phyloP scores from a whole-genome alignment of 441 rosid genomes.

The Euphorbia corollata region DNA sequence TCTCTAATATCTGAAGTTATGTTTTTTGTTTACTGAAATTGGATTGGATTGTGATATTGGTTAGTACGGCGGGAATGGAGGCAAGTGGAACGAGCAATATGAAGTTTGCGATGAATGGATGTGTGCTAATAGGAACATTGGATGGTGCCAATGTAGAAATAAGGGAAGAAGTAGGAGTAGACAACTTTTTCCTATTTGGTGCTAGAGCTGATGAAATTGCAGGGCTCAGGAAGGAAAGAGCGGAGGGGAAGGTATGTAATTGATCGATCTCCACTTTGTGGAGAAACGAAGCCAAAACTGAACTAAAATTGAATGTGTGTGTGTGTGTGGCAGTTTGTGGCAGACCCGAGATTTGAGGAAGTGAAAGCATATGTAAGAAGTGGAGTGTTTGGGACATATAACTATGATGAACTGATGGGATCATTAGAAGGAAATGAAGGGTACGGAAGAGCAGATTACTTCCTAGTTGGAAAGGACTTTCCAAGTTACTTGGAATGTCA shows the following conservation, averaged over 20 bases:
- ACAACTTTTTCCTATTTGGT: conserved; percentile 89
- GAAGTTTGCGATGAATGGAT: conserved; percentile 97
- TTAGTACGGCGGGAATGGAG: conserved; percentile 97
- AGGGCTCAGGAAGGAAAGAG: conserved; percentile 75
- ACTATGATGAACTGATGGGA: conserved; percentile 64
- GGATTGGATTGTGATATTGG: not conserved
- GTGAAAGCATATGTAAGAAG: conserved; percentile 58
- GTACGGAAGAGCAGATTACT: conserved; percentile 77
- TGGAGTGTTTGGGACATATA: conserved; percentile 67
- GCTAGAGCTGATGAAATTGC: conserved; percentile 75
- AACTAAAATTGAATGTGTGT: not conserved
- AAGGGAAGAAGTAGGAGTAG: conserved; percentile 84
- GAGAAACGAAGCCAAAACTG: too few relatives aligned
- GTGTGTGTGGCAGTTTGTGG: conserved; percentile 85
- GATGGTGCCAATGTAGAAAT: conserved; percentile 99
- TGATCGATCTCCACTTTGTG: too few relatives aligned
- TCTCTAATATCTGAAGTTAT: too few relatives aligned
- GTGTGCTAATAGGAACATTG: conserved; percentile 79
- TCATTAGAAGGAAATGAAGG: conserved; percentile 92
- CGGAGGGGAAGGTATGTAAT: conserved; percentile 63
- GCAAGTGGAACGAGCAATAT: conserved; percentile 99
- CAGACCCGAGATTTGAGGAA: conserved; percentile 81
- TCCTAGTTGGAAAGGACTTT: conserved; percentile 92
- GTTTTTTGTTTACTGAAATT: too few relatives aligned
- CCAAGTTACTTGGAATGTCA: conserved; percentile 87